These are phyloP conservation scores for Citrus mangshanensis DNA, from an alignment of 345 rosid genomes.

Conservation along the genomic window DNA sequence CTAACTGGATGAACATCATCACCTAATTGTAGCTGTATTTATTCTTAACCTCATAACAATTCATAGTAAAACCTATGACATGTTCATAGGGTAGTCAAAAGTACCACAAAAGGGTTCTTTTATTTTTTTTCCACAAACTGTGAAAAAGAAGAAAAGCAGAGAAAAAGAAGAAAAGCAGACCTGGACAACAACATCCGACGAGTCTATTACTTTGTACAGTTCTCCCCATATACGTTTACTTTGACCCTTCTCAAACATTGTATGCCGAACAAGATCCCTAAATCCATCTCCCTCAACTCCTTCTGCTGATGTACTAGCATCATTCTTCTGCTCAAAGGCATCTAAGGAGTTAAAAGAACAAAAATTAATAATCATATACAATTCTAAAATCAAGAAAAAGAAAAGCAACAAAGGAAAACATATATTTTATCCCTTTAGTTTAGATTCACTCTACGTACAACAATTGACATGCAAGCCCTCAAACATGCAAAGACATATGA, in stretches of 20 bases:
- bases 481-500: not conserved
- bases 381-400: not conserved
- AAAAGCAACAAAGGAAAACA: not conserved
- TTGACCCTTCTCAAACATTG: slow-evolving; percentile 98
- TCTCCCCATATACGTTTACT: slow-evolving; percentile 99
- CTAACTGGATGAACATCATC: not conserved
- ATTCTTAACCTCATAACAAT: not conserved
- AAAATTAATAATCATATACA: not conserved
- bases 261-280: slow-evolving; percentile 89
- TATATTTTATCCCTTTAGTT: not conserved
- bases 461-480: not conserved
- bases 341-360: slow-evolving; percentile 37
- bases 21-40: not conserved
- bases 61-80: not conserved
- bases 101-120: not conserved
- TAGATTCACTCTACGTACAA: not conserved
- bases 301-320: slow-evolving; percentile 38
- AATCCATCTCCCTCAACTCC: slow-evolving; percentile 70
- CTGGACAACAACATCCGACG: slow-evolving; percentile 95
- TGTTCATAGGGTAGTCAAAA: not conserved
- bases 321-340: slow-evolving; percentile 59
- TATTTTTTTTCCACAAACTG: not conserved
- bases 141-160: slow-evolving; percentile 18
- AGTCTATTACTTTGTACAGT: slow-evolving; percentile 95
- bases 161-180: slow-evolving; percentile 29